Evolutionary conservation across 495 filamentous ascomycete genomes (phyloP), one percentile per base, ranked within the genome.

Genomic region (Aspergillus carlsbadensis): DNA sequence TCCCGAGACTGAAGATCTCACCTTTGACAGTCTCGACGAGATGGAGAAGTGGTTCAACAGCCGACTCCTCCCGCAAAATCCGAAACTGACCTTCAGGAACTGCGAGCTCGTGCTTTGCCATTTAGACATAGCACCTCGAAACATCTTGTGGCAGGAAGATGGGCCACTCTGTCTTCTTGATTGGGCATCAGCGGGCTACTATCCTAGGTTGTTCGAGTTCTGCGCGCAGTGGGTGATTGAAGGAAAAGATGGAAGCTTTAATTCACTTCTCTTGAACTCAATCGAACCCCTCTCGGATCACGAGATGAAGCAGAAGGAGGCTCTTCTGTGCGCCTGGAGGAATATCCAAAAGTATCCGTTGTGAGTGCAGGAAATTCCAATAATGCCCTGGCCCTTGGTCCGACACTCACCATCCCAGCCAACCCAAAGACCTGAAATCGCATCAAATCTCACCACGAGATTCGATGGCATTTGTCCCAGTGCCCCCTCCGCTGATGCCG

Each of bases 111-210:
- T 69, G 4, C 53, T 69, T 21, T 64, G 64, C 31, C 62, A 69
- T 53, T 54, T 69, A 36, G 66, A 69, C 51, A 52, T 66, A 45
- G 61, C 59, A 33, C 64, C 59, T 39, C 52, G 60, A 31, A 65
- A 65, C 50, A 65, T 69, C 33, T 21, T 67, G 11, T 67, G 56
- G 64, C 54, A 56, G 49, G 57, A 64, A 29, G 59, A 66, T 48
- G 47, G 59, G 6, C 50, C 59, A 17, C 33, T 69, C 14, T 67
- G 62, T 43, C 55, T 69, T 35, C 13, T 67, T 53, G 64, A 69
- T 52, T 69, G 64, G 64, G 62, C 54, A 43, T 69, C 61, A 50
- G 64, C 64, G 7, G 64, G 64, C 29, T 66, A 48, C 46, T 69
- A 63, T 55, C 65, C 65, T 41, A 52, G 61, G 35, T 45, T 70